phyloP scores from a whole-genome alignment of 768 basidiomycete species.

The Mycena rebaudengoi region DNA sequence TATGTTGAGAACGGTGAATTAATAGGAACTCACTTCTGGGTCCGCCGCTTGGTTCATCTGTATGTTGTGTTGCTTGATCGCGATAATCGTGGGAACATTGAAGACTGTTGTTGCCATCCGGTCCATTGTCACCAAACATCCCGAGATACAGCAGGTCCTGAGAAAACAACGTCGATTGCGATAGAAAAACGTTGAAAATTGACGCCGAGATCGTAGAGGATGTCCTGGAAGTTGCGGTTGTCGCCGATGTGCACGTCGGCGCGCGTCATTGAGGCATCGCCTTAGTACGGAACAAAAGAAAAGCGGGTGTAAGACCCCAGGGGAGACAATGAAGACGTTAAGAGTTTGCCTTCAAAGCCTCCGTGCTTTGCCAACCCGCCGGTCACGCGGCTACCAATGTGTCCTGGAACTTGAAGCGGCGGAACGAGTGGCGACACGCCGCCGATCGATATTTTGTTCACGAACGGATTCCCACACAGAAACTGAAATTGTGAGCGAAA shows the following conservation, averaged over 20 bases:
- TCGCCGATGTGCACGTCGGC: neutral
- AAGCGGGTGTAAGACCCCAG: neutral
- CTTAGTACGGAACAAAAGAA: constrained; percentile 2
- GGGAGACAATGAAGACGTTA: neutral
- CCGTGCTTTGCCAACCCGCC: constrained; percentile 17
- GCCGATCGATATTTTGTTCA: constrained; percentile 21
- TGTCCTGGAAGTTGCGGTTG: neutral
- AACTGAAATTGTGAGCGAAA: constrained; percentile 13
- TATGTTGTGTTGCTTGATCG: constrained; percentile 19
- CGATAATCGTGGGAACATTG: constrained; percentile 18
- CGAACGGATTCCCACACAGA: constrained; percentile 19
- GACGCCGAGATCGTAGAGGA: constrained; percentile 15
- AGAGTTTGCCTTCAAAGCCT: constrained; percentile 20
- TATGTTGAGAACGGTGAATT: neutral
- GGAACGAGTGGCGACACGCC: constrained; percentile 19
- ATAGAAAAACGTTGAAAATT: constrained; percentile 1
- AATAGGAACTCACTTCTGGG: constrained; percentile 7
- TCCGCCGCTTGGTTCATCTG: constrained; percentile 19
- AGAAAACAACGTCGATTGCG: neutral
- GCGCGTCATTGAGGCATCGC: neutral
- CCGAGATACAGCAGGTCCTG: constrained; percentile 19
- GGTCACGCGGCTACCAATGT: constrained; percentile 9
- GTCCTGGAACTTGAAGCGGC: constrained; percentile 6
- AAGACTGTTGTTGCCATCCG: constrained; percentile 17
- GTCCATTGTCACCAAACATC: constrained; percentile 18